Evolutionary conservation across 805 yeast genomes (phyloP), one percentile per base, ranked within the genome.

Genomic region (Jamesozyma spencerorum): DNA sequence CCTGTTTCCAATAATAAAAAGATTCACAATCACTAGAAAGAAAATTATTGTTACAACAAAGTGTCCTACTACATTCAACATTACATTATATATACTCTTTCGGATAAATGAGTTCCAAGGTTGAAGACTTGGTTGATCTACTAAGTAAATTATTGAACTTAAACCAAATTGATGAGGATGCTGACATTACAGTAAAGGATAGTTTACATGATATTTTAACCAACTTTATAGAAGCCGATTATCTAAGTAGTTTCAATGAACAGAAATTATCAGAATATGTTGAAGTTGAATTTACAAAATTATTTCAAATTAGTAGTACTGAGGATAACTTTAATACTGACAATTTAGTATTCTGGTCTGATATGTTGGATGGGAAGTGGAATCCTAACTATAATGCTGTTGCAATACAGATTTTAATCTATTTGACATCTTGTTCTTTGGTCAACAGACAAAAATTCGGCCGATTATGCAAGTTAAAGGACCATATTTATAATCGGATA

Each of bases 401-500:
- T 14, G 39, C 37, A n/a, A 20, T 47, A 17, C 58, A 57, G 20
- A 48, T 58, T 13, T 41, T 58, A 4, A 24, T 60, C 3, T 47
- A 51, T 8, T 40, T 60, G 15, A 27, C 49, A 10, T 46, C 44
- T 22, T 33, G 42, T 10, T 58, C 63, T 2, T 13, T 55, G 3
- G 36, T 55, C 10, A 57, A 57, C 42, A 50, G 45, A 34, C 56
- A 52, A 42, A 44, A 38, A 18, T 36, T 60, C 18, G 50, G 38
- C n/a, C 31, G 34, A 15, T 18, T 48, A 11, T 33, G 36, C 15
- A 26, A 34, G 6, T 24, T 43, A 13, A 46, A 49, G 31, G n/a
- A 17, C 18, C 20, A 31, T 3, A 22, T 49, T n/a, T 37, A 42
- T 17, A 41, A 40, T 12, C 41, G 29, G 20, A 17, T 46, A 4